Conservation (phyloP, 139 green algal species). For the Chlamydomonas eustigma region DNA sequence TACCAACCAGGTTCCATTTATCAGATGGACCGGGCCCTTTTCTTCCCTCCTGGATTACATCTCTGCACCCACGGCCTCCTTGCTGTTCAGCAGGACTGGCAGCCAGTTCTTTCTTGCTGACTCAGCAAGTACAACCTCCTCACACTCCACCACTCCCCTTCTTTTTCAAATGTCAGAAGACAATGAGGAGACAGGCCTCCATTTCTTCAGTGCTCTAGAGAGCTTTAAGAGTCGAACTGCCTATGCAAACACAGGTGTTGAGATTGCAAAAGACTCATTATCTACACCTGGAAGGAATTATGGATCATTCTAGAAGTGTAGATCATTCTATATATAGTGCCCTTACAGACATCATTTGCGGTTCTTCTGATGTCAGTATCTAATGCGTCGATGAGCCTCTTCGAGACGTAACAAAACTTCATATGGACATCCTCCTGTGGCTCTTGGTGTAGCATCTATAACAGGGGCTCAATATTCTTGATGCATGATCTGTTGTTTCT, state of each 20-base stretch:
- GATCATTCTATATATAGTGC: too few relatives aligned
- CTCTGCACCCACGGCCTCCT: slow-evolving; percentile 25
- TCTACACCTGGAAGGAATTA: neutral
- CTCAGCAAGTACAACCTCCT: too few relatives aligned
- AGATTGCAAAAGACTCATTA: neutral
- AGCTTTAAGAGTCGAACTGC: slow-evolving; percentile 61
- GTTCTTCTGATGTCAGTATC: too few relatives aligned
- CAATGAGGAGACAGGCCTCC: slow-evolving; percentile 27
- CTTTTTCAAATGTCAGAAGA: slow-evolving; percentile 56
- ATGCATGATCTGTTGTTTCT: too few relatives aligned
- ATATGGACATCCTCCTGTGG: too few relatives aligned
- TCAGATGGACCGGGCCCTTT: slow-evolving; percentile 42
- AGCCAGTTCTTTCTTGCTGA: slow-evolving; percentile 52
- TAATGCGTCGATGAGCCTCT: too few relatives aligned
- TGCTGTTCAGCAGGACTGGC: slow-evolving; percentile 45
- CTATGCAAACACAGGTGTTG: slow-evolving; percentile 63
- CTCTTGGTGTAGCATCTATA: too few relatives aligned
- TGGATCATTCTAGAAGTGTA: too few relatives aligned
- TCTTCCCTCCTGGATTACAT: slow-evolving; percentile 37
- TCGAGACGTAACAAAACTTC: neutral
- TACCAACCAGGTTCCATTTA: slow-evolving; percentile 63
- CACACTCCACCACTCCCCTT: slow-evolving; percentile 34
- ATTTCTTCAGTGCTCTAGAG: slow-evolving; percentile 61
- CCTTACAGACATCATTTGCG: too few relatives aligned
- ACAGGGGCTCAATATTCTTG: too few relatives aligned